phyloP scores from a whole-genome alignment of 805 yeast genomes.

The Candida maris region DNA sequence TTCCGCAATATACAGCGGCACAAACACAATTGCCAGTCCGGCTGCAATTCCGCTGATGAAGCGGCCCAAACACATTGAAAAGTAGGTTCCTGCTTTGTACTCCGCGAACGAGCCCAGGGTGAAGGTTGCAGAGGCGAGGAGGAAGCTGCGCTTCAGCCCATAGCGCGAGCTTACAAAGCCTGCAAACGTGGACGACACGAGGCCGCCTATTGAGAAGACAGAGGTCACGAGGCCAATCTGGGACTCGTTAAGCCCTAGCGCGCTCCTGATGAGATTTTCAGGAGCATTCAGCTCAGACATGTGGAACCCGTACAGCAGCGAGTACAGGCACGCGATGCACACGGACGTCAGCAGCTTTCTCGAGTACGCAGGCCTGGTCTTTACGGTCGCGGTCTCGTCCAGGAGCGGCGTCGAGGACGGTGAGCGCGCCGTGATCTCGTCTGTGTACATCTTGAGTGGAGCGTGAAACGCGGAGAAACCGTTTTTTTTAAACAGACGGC shows the following conservation, averaged over 20 bases:
- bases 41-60: constrained; percentile 81
- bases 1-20: constrained; percentile 79
- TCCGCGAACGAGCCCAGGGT: constrained; percentile 62
- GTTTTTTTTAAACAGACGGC: too few relatives aligned
- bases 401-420: constrained; percentile 14
- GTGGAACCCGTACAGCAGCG: constrained; percentile 91
- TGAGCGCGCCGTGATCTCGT: too few relatives aligned
- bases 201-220: constrained; percentile 79
- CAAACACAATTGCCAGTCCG: constrained; percentile 81
- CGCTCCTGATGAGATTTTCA: constrained; percentile 46
- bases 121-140: constrained; percentile 49
- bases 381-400: neutral
- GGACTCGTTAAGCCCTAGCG: constrained; percentile 30
- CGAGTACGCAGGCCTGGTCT: constrained; percentile 5
- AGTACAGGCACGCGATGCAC: constrained; percentile 65
- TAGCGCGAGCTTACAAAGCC: constrained; percentile 59
- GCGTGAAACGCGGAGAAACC: too few relatives aligned
- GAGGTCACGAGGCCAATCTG: constrained; percentile 75
- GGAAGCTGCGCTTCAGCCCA: constrained; percentile 59
- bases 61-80: constrained; percentile 58
- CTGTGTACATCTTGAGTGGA: too few relatives aligned
- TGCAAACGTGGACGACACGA: constrained; percentile 67
- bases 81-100: constrained; percentile 43
- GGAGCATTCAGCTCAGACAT: constrained; percentile 95
- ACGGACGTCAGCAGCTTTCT: constrained; percentile 41